Percentiles rank a stretch among this genome's conserved stretches.
phyloP scores from a whole-genome alignment of 169 alveolate genomes.

The Babesia microti region DNA sequence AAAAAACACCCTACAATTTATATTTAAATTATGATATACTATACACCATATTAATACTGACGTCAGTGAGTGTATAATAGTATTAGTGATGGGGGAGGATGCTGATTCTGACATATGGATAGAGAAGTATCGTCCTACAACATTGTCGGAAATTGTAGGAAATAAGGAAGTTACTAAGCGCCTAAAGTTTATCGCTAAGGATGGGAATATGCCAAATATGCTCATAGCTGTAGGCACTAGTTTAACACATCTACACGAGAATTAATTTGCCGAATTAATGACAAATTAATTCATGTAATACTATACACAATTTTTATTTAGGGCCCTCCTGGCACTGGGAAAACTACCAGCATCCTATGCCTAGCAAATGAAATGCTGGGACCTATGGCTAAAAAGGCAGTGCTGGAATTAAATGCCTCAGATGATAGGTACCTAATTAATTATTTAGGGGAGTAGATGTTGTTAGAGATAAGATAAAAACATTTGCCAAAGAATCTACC shows the following conservation, averaged over 20 bases:
- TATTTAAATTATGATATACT: too few species aligned
- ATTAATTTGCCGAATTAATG: background rate
- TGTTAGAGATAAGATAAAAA: conserved; percentile 93
- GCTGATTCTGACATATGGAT: conserved; percentile 76
- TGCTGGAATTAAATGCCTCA: conserved; percentile 96
- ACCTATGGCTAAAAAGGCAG: conserved; percentile 72
- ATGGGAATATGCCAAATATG: conserved; percentile 94
- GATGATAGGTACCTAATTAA: conserved; percentile 78
- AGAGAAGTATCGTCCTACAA: conserved; percentile 93
- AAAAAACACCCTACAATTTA: too few species aligned
- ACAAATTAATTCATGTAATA: background rate
- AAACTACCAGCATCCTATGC: conserved; percentile 94
- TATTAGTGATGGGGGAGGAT: too few species aligned
- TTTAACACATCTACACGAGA: background rate
- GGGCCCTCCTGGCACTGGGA: conserved; percentile 99
- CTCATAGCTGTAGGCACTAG: conserved; percentile 73
- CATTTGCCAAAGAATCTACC: conserved; percentile 88
- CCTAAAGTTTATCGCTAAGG: conserved; percentile 80
- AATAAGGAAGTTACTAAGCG: conserved; percentile 83
- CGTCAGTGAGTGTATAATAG: too few species aligned
- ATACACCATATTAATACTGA: too few species aligned
- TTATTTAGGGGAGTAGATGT: conserved; percentile 90
- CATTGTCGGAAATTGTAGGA: conserved; percentile 90
- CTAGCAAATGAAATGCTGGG: conserved; percentile 92
- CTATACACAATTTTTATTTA: conserved; percentile 5